Evolutionary conservation across 768 basidiomycete genomes (phyloP).

Genomic region (Rhizopogon rudus): DNA sequence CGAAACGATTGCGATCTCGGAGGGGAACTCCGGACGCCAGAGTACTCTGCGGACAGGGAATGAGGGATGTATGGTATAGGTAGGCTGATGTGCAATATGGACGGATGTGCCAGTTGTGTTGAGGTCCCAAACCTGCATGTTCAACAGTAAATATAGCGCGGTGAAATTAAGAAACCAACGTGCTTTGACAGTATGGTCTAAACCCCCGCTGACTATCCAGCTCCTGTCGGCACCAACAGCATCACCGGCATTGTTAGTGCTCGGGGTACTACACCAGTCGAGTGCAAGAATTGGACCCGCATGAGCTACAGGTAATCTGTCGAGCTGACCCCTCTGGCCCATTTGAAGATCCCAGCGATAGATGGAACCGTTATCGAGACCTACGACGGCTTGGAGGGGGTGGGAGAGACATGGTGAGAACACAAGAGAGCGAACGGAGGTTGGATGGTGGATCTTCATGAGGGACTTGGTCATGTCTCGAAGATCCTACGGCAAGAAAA

Average conservation of each 20-base stretch:
- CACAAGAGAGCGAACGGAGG: constrained; percentile 60
- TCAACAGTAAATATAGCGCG: neutral
- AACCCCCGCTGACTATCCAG: constrained; percentile 76
- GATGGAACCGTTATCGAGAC: constrained; percentile 66
- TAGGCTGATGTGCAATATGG: constrained; percentile 59
- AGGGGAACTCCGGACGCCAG: constrained; percentile 76
- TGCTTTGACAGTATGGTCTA: constrained; percentile 79
- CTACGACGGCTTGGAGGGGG: constrained; percentile 64
- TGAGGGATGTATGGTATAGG: constrained; percentile 69
- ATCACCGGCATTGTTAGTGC: constrained; percentile 12
- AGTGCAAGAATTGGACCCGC: constrained; percentile 64
- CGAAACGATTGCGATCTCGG: constrained; percentile 71
- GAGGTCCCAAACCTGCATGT: constrained; percentile 68
- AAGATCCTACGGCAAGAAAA: constrained; percentile 47
- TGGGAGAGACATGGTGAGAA: constrained; percentile 65
- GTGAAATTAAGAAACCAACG: constrained; percentile 2
- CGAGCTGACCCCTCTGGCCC: constrained; percentile 70
- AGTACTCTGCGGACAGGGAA: constrained; percentile 68
- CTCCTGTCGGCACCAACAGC: constrained; percentile 31
- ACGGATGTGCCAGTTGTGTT: constrained; percentile 30
- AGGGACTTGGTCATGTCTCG: constrained; percentile 64
- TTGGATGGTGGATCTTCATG: constrained; percentile 67
- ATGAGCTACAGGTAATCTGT: constrained; percentile 72
- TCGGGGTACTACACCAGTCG: constrained; percentile 56
- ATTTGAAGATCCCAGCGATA: constrained; percentile 78